Base-by-base conservation (phyloP, 768 basidiomycete genomes). In the Polyporus arcularius region DNA sequence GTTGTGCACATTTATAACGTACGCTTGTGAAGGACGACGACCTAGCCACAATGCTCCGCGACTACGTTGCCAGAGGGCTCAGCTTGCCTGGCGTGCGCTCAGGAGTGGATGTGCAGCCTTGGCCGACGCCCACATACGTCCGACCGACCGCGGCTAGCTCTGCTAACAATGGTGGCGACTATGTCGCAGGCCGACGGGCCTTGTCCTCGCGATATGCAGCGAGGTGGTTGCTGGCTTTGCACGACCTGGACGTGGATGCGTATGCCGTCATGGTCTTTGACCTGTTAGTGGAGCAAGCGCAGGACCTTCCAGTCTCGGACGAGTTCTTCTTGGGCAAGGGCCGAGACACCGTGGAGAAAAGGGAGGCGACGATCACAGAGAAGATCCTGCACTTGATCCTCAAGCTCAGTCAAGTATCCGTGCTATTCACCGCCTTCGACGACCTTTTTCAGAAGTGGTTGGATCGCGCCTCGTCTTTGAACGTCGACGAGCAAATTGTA, bases 171-270 rank as follows among this genome's bases (percentile, higher is more conserved):
- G 88, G 90, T 0, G 84, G 88, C 18, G 86, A 89, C 62, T 94
- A 92, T 70, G 76, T 90, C 47, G 80, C 83, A 15, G 78, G 82
- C 28, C 77, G 91, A 41, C 78, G 82, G 41, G 72, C 76, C 2
- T 72, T 94, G 21, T 72, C 85, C 53, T 66, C 72, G 18, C 79
- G 76, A 63, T 91, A 89, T 68, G 87, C 80, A 14, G 69, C 78
- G 16, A 82, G 81, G 21, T 94, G 92, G 92, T 75, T 94, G 46
- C 74, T 80, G 31, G 85, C 87, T 40, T 72, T 93, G 28, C 88
- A 91, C 70, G 78, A 86, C 51, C 82, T 83, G 55, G 85, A 89
- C 66, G 65, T 81, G 18, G 72, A 70, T 1, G 69, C 77, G 8
- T 94, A 90, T 68, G 77, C 79, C 10, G 68, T 72, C 30, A 73